Base-by-base conservation (phyloP, 1,139 yeast genomes). In the Yamadazyma spencermartinsiae region DNA sequence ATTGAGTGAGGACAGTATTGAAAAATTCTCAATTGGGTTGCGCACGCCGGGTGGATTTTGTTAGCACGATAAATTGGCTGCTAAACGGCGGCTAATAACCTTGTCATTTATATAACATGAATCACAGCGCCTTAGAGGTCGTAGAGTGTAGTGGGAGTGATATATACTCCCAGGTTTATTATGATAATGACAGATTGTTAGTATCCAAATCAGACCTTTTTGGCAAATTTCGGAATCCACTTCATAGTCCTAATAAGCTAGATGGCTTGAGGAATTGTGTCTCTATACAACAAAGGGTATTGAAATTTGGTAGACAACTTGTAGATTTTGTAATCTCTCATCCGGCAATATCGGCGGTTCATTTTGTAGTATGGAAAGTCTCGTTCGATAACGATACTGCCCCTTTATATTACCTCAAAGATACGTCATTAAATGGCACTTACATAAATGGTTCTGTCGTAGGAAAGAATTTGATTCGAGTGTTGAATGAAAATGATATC, bases 351-450 rank as follows among this genome's bases (percentile, higher is more conserved):
- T 76, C 81, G 1, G 55, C 61, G 10, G 41, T 55, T 1, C 83
- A 79, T 49, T 75, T 74, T 40, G 48, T 60, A 11, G 46, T 79
- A 8, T 78, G 82, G 79, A 58, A 63, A 0, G 64, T 74, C 1
- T 55, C 69, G 33, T 81, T 81, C 50, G 85, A 80, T 49, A 65
- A 66, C 0, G 56, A 60, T 4, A 64, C 72, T 4, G 50, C 65
- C 1, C 79, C 81, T 0, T 49, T 77, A 44, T 67, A 72, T n/a
- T 81, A 80, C 48, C 48, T 82, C 14, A 69, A 68, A 43, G 86
- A 80, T 47, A 42, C 56, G 1, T 79, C 86, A 2, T 53, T 72
- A 31, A 81, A 81, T 56, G 85, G 85, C 1, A 70, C 78, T 0
- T 61, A 51, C 33, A 51, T 78, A 4, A 79, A 80, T 50, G 70